Evolutionary conservation across 306 rosid species (phyloP).

Genomic region (Castanea sativa): DNA sequence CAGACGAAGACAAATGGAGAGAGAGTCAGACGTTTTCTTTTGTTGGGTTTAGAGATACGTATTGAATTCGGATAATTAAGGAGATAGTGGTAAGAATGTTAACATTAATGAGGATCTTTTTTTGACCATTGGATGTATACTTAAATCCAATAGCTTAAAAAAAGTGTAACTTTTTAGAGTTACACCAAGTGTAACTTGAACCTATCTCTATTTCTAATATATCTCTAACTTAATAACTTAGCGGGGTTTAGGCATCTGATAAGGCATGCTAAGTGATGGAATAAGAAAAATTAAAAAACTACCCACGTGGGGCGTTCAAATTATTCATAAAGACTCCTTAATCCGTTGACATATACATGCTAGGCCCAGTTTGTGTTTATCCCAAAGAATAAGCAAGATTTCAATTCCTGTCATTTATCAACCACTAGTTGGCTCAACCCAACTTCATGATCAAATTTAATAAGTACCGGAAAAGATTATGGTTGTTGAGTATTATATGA

Average conservation of each 20-base stretch:
- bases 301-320: constrained; percentile 21
- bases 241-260: constrained; percentile 2
- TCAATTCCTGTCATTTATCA: constrained; percentile 12
- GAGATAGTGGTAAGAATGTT: too few species aligned
- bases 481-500: neutral
- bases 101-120: too few species aligned
- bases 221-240: neutral
- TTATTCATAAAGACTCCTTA: neutral
- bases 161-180: too few species aligned
- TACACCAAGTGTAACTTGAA: too few species aligned
- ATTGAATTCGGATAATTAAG: too few species aligned
- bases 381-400: neutral
- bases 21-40: too few species aligned
- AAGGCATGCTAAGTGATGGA: constrained; percentile 16
- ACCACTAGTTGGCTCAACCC: constrained; percentile 17
- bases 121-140: too few species aligned
- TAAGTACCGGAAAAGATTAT: neutral
- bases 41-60: too few species aligned
- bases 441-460: constrained; percentile 8
- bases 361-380: constrained; percentile 10
- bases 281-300: constrained; percentile 3
- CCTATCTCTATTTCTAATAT: too few species aligned
- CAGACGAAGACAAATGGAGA: too few species aligned
- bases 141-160: too few species aligned
- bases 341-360: neutral